Conservation (phyloP, 1,284 basidiomycete genomes). For the Trichosporon asahii region DNA sequence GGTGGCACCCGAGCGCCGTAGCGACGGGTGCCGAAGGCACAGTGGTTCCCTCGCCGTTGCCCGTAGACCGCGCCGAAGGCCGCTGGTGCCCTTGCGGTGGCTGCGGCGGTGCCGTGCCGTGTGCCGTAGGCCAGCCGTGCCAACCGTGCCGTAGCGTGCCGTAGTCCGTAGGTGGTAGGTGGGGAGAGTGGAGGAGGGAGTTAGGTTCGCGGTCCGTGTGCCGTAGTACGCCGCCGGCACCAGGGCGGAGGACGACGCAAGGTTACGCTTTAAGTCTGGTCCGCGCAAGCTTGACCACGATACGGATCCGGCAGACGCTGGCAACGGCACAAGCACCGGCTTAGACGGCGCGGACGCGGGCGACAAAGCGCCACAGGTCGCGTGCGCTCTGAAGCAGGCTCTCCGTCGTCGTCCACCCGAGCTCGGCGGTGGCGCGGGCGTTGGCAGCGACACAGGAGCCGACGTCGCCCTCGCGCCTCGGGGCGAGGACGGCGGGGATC, state of each 20-base stretch:
- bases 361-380: conserved; percentile 18
- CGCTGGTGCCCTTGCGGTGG: no score
- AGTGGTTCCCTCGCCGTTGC: no score
- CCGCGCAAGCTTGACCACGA: not conserved
- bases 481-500: conserved; percentile 8
- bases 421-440: conserved; percentile 14
- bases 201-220: not conserved
- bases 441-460: conserved; percentile 18
- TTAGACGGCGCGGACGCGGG: conserved; percentile 7
- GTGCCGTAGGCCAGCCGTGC: not conserved
- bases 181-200: not conserved
- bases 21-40: not conserved
- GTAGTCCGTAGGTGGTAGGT: not conserved
- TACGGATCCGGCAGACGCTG: not conserved
- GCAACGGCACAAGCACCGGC: not conserved
- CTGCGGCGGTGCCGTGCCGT: not conserved
- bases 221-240: not conserved
- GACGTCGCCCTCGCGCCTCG: conserved; percentile 19
- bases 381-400: conserved; percentile 10
- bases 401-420: conserved; percentile 17
- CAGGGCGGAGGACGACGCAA: not conserved
- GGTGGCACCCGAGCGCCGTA: not conserved
- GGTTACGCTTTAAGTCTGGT: conserved; percentile 1
- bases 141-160: not conserved
- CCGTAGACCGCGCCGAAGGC: no score